These are phyloP conservation scores for Leucaena leucocephala DNA, from an alignment of 306 rosid species.

Conservation along the genomic window DNA sequence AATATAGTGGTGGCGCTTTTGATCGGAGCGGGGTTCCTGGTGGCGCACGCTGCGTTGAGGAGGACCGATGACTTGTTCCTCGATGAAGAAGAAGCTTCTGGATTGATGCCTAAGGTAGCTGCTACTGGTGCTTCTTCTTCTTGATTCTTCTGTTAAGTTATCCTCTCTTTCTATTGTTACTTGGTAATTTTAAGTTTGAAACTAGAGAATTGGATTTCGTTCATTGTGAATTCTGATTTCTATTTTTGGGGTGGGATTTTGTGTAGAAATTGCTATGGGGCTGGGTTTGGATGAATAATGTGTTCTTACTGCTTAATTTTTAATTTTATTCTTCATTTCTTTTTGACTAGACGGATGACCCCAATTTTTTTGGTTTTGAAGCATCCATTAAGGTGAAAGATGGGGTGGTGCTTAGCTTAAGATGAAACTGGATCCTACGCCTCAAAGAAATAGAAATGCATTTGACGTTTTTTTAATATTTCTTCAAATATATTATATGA, in stretches of 20 bases:
- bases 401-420: background rate
- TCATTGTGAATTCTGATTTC: background rate
- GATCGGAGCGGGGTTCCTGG: conserved; percentile 42
- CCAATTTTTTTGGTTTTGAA: too few relatives aligned
- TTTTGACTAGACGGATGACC: background rate
- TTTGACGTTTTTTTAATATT: background rate
- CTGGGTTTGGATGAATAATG: background rate
- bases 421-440: background rate
- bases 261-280: background rate
- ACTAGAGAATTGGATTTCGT: background rate
- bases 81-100: conserved; percentile 54
- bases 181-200: background rate
- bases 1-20: conserved; percentile 58
- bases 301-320: background rate
- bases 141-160: background rate
- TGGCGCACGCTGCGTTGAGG: conserved; percentile 59
- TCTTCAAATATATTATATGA: background rate
- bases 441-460: background rate
- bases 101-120: conserved; percentile 11
- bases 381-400: too few relatives aligned
- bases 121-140: conserved; percentile 1
- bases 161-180: background rate
- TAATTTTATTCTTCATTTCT: background rate
- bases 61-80: conserved; percentile 63
- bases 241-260: background rate